Conservation (phyloP, 805 yeast genomes). For the Kluyveromyces aestuarii region DNA sequence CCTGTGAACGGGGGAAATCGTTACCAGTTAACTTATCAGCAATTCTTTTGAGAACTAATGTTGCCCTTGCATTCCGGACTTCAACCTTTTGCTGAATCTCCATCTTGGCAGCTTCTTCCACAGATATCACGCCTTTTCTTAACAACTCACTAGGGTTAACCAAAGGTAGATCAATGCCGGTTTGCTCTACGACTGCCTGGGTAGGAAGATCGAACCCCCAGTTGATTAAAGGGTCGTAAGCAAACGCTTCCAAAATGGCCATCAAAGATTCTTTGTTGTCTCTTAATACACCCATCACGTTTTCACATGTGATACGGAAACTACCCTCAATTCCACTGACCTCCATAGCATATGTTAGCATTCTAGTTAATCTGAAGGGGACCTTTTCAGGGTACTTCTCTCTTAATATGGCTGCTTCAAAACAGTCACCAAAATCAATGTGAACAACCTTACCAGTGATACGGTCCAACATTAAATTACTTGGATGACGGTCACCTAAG, state of each 20-base stretch:
- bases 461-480: constrained; percentile 90
- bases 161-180: constrained; percentile 60
- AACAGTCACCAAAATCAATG: constrained; percentile 98
- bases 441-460: constrained; percentile 93
- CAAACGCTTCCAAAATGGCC: constrained; percentile 98
- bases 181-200: constrained; percentile 62
- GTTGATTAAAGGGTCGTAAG: constrained; percentile 94
- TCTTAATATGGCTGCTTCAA: constrained; percentile 92
- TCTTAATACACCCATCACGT: constrained; percentile 90
- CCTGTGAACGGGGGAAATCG: constrained; percentile 67
- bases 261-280: constrained; percentile 92
- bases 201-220: constrained; percentile 98
- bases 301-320: constrained; percentile 91
- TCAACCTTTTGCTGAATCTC: constrained; percentile 63
- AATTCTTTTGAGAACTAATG: constrained; percentile 78
- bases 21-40: constrained; percentile 90
- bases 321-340: constrained; percentile 98
- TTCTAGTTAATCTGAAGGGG: constrained; percentile 91
- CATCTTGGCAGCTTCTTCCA: constrained; percentile 62
- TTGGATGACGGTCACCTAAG: constrained; percentile 95
- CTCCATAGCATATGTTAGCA: constrained; percentile 98
- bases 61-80: constrained; percentile 81
- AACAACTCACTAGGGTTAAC: constrained; percentile 62
- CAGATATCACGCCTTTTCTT: constrained; percentile 66
- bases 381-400: constrained; percentile 98